Base-by-base conservation (phyloP, 2,329 filamentous ascomycete genomes). In the Fusarium sp. region DNA sequence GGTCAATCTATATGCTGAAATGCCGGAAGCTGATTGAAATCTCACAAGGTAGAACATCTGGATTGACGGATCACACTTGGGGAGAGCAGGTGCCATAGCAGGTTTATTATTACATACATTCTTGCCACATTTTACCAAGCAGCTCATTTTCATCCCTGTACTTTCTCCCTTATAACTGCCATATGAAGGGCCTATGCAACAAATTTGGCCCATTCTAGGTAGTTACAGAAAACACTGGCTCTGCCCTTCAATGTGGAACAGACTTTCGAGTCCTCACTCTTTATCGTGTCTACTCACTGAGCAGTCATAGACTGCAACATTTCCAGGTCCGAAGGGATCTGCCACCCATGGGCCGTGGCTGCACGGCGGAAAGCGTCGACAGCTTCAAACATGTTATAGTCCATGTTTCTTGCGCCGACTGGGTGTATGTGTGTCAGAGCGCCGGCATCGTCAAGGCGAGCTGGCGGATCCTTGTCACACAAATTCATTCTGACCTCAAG, bases 401-500 rank as follows among this genome's bases (percentile, higher is more conserved):
- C 86, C 41, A 11, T 62, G 58, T 37, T 70, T 7, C 28, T 28
- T n/a, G 15, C 17, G 17, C 7, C 22, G 8, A 8, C 17, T 48
- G 30, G 10, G 28, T 2, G 24, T 32, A 10, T n/a, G 11, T 7
- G 15, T 3, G 39, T 28, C 17, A 6, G 10, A 10, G 17, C 6
- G 19, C 9, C 22, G 33, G 13, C 4, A 8, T 5, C 5, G n/a
- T 84, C 83, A 14, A 97, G 80, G n/a, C 92, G 86, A 17, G 93
- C 94, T 0, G 93, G 92, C 0, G 90, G 92, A 0, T 96, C 90
- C 2, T 81, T 80, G 48, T 85, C 90, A 55, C 84, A 88, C 15
- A 97, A 86, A 0, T 92, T 92, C 80, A 96, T 80, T 22, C 92
- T 89, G 24, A 97, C 89, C 76, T 96, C 92, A 26, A 97, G 77